phyloP scores from a whole-genome alignment of 2,329 filamentous ascomycete species.

The Trichoderma pleuroti region DNA sequence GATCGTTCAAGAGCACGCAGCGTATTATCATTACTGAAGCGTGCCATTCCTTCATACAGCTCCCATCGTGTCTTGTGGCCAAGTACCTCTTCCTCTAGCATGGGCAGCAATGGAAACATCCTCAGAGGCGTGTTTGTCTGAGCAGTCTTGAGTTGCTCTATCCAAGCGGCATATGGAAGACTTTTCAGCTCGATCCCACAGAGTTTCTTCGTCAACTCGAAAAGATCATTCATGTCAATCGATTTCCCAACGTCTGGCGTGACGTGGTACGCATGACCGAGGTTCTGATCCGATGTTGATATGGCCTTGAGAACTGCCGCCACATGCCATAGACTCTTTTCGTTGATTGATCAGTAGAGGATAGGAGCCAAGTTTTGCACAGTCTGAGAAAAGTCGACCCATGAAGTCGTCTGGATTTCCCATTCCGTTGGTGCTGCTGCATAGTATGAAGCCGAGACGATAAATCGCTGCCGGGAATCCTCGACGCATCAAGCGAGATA shows the following conservation, averaged over 20 bases:
- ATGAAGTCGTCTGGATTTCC: conserved; percentile 7
- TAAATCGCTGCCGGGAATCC: not conserved
- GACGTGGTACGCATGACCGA: not conserved
- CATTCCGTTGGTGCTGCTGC: not conserved
- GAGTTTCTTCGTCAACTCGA: not conserved
- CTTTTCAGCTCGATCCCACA: not conserved
- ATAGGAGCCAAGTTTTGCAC: not conserved
- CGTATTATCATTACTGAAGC: not conserved
- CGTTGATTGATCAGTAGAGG: not conserved
- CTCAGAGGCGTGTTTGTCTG: not conserved
- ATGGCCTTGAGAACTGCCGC: not conserved
- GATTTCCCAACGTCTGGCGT: not conserved
- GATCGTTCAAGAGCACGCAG: not conserved
- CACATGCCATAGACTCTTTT: not conserved
- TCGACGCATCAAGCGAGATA: not conserved
- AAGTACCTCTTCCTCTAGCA: not conserved
- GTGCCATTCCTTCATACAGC: not conserved
- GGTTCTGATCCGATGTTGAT: not conserved
- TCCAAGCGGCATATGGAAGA: not conserved
- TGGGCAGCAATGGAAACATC: not conserved
- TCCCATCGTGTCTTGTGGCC: not conserved
- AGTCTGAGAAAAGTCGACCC: not conserved
- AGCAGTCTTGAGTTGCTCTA: not conserved
- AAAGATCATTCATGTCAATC: not conserved
- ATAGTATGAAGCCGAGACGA: not conserved